Evolutionary conservation across 305 asterid species (phyloP), one percentile per base, ranked within the genome.

Genomic region (Solanum hybrid): DNA sequence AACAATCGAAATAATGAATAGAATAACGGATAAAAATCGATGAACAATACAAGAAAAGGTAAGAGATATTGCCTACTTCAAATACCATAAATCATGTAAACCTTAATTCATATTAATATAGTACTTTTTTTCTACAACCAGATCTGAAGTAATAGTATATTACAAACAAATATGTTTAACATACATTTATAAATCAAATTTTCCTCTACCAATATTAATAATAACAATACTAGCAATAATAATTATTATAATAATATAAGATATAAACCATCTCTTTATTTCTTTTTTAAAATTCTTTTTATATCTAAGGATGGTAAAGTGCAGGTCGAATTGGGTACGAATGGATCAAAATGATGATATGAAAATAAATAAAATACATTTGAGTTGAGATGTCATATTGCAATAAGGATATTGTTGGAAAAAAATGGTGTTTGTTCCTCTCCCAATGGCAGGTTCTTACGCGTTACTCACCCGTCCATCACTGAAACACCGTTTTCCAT

Each of bases 401-500:
- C 66, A 51, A 51, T 51, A 5, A 51, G 66, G 66, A 51, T 51
- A 51, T 16, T 51, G n/a, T 51, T 51, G n/a, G n/a, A 0, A 51
- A 46, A 42, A 51, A 51, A 6, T 51, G n/a, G 10, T 51, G 66
- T 42, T 42, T 12, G 56, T 42, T 42, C 6, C 56, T 1, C 17
- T 12, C 6, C 17, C 17, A 42, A 42, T 12, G 24, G 9, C n/a
- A 5, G 1, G 66, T 51, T 51, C 22, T 16, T 51, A 5, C n/a
- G 66, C 5, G 34, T 32, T 32, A 32, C 34, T 32, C 34, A 31
- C 32, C 31, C 31, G 31, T 29, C 31, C 31, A 29, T 29, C n/a
- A n/a, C n/a, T n/a, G n/a, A 29, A 42, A 42, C 1, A 51, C 0
- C 64, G 0, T 51, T 51, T 51, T 6, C 0, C n/a, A 0, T 51